Evolutionary conservation across 345 rosid genomes (phyloP).

Genomic region (Dipteronia sinensis): DNA sequence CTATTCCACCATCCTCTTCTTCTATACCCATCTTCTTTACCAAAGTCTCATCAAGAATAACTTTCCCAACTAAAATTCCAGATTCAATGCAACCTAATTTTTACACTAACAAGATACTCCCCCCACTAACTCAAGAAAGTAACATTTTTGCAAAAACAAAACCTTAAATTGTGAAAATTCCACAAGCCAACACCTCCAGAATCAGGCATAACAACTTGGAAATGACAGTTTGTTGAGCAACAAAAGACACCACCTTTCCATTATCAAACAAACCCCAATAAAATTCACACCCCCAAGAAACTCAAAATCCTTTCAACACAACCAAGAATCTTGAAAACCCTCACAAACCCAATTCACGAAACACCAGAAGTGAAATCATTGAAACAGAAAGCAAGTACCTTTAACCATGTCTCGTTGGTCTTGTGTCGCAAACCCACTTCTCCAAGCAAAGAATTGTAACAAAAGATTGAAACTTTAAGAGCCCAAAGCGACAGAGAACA

Average conservation of each 20-base stretch:
- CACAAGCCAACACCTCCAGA: slow-evolving; percentile 12
- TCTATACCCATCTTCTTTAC: slow-evolving; percentile 28
- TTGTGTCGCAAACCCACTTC: slow-evolving; percentile 8
- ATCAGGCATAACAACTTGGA: slow-evolving; percentile 6
- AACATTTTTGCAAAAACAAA: neutral
- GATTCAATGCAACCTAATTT: slow-evolving; percentile 23
- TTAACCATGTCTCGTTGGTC: slow-evolving; percentile 10
- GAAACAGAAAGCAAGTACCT: slow-evolving; percentile 34
- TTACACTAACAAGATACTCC: slow-evolving; percentile 10
- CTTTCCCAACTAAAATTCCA: slow-evolving; percentile 22
- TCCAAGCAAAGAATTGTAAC: slow-evolving; percentile 9
- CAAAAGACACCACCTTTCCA: neutral
- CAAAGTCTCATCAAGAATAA: slow-evolving; percentile 17
- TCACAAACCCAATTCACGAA: slow-evolving; percentile 18
- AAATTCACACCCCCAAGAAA: neutral
- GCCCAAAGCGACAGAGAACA: slow-evolving; percentile 3
- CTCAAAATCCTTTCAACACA: neutral
- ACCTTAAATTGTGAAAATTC: neutral
- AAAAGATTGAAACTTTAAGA: slow-evolving; percentile 21
- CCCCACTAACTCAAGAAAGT: slow-evolving; percentile 18
- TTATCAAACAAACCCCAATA: neutral
- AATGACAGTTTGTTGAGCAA: slow-evolving; percentile 13
- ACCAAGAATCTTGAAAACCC: slow-evolving; percentile 6
- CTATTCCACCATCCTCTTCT: slow-evolving; percentile 25
- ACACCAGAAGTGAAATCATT: slow-evolving; percentile 19